phyloP scores from a whole-genome alignment of 1,284 basidiomycete species.

The Puccinia brachypodii region DNA sequence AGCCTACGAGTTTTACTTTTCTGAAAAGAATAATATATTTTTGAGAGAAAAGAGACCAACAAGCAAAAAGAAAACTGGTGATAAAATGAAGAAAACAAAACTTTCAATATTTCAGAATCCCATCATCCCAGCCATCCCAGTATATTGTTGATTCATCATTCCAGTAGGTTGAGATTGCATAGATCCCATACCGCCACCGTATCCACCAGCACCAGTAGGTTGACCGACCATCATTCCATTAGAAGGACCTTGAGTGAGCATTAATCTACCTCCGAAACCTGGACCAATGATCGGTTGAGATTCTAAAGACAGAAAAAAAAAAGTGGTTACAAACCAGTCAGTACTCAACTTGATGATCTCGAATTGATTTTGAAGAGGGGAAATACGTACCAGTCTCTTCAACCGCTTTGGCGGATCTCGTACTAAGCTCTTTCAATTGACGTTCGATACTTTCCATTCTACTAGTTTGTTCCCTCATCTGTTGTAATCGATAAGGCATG shows the following conservation, averaged over 20 bases:
- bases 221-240: constrained; percentile 49
- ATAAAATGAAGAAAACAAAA: not conserved
- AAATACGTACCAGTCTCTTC: constrained; percentile 62
- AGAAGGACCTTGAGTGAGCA: constrained; percentile 51
- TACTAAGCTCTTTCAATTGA: constrained; percentile 75
- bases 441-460: constrained; percentile 70
- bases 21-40: too few relatives aligned
- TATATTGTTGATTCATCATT: constrained; percentile 26
- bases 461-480: constrained; percentile 58
- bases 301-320: constrained; percentile 59
- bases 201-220: constrained; percentile 36
- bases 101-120: constrained; percentile 3
- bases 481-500: constrained; percentile 52
- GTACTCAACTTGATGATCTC: not conserved
- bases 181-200: constrained; percentile 47
- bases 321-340: constrained; percentile 29
- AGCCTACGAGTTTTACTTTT: too few relatives aligned
- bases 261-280: constrained; percentile 49
- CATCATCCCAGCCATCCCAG: constrained; percentile 43
- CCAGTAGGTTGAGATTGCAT: constrained; percentile 31
- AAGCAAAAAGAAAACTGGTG: not conserved
- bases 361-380: not conserved
- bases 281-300: constrained; percentile 68
- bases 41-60: too few relatives aligned
- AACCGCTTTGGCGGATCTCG: constrained; percentile 81